Evolutionary conservation across 495 filamentous ascomycete species (phyloP).

Genomic region (Neurospora terricola): DNA sequence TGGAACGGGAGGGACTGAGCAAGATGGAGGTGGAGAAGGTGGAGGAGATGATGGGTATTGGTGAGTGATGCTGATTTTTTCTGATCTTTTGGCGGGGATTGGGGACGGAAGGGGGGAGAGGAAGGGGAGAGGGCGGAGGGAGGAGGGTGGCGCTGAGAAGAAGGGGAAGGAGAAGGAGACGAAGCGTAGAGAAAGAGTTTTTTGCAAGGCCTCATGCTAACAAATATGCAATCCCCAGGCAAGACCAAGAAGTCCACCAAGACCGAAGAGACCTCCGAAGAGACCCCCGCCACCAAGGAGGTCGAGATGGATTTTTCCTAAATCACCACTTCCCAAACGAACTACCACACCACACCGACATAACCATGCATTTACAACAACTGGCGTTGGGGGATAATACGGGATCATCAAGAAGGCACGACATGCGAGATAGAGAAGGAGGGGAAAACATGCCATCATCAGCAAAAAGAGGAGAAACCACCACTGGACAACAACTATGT

Average conservation of each 20-base stretch:
- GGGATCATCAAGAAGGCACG: neutral
- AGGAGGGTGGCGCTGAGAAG: neutral
- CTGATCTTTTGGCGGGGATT: neutral
- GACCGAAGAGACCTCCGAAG: neutral
- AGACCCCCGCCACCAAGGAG: neutral
- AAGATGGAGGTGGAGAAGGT: constrained; percentile 23
- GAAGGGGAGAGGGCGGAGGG: neutral
- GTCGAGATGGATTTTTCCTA: neutral
- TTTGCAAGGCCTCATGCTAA: neutral
- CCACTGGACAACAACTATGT: neutral
- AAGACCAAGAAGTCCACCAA: neutral
- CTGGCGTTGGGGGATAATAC: neutral
- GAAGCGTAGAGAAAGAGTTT: neutral
- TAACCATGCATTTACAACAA: neutral
- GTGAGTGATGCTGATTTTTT: constrained; percentile 12
- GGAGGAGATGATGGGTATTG: neutral
- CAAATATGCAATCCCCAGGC: neutral
- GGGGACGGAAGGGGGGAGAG: too few relatives aligned
- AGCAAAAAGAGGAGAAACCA: neutral
- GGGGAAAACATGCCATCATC: neutral
- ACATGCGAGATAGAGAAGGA: neutral
- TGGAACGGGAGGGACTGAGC: constrained; percentile 28
- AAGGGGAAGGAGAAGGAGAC: neutral
- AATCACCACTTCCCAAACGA: neutral
- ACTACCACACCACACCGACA: neutral